phyloP scores from a whole-genome alignment of 75 land plant species.

The Pinus tabuliformis region DNA sequence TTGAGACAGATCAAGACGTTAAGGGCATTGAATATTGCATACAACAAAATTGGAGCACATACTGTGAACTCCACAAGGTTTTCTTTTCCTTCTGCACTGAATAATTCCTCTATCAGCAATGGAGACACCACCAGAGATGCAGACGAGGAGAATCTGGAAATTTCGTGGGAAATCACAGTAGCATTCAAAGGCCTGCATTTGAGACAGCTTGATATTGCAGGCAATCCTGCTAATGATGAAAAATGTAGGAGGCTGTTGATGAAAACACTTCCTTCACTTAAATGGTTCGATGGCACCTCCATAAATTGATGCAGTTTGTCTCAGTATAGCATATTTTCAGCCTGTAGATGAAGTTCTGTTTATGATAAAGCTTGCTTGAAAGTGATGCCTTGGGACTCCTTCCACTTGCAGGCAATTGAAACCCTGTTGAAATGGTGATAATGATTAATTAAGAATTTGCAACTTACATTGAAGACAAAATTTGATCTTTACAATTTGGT shows the following conservation, averaged over 20 bases:
- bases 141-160: conserved; percentile 5
- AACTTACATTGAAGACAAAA: not conserved
- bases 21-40: conserved; percentile 55
- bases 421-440: not conserved
- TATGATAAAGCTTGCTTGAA: not conserved
- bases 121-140: conserved; percentile 11
- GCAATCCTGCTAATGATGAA: conserved; percentile 50
- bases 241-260: conserved; percentile 30
- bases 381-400: not conserved
- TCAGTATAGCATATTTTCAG: not conserved
- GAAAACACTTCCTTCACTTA: conserved; percentile 44
- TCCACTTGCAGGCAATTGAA: not conserved
- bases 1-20: conserved; percentile 41
- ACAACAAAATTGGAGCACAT: conserved; percentile 73
- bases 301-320: not conserved
- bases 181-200: conserved; percentile 46
- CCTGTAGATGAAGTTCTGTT: not conserved
- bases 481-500: too few species aligned
- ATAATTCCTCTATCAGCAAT: conserved; percentile 24
- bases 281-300: conserved; percentile 54
- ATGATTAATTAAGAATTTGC: not conserved
- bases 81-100: conserved; percentile 55
- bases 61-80: conserved; percentile 59
- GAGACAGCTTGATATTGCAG: conserved; percentile 53
- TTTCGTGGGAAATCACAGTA: conserved; percentile 58